phyloP scores from a whole-genome alignment of 2,329 filamentous ascomycete species.

The Fusarium poae region DNA sequence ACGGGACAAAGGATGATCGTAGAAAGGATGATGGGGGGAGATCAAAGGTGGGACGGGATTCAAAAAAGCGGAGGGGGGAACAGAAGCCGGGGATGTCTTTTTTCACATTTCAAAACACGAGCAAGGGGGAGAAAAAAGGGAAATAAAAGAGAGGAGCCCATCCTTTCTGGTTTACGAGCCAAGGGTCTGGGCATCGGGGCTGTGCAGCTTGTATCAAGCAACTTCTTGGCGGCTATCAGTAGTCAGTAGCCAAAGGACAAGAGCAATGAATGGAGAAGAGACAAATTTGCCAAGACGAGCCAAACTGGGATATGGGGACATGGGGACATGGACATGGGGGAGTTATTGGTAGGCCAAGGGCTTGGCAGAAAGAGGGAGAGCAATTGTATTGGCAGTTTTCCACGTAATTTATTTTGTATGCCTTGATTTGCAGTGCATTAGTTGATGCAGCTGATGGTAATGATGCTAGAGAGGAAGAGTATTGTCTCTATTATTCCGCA shows the following conservation, averaged over 20 bases:
- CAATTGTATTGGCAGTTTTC: constrained; percentile 1
- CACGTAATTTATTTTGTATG: constrained; percentile 35
- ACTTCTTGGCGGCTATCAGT: constrained; percentile 35
- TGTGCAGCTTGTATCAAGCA: constrained; percentile 40
- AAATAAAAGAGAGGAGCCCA: constrained; percentile 8
- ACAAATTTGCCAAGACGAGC: constrained; percentile 28
- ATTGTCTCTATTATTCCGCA: no score
- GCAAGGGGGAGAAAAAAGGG: constrained; percentile 2
- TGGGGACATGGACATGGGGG: constrained; percentile 23
- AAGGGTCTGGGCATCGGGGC: constrained; percentile 47
- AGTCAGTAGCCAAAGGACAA: neutral
- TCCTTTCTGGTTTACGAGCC: constrained; percentile 41
- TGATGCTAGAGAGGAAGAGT: no score
- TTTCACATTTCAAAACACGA: constrained; percentile 6
- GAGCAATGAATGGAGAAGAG: constrained; percentile 11
- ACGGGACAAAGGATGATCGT: constrained; percentile 19
- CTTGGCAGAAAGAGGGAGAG: constrained; percentile 31
- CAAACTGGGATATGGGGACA: constrained; percentile 23
- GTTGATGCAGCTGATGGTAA: neutral
- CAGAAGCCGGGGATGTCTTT: constrained; percentile 24
- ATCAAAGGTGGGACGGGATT: constrained; percentile 32
- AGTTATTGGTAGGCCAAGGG: constrained; percentile 24
- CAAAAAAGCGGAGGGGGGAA: constrained; percentile 9
- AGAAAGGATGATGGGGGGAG: constrained; percentile 13
- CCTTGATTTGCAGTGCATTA: constrained; percentile 20